Percentiles rank a stretch among this genome's conserved stretches.
Conservation (phyloP, 495 filamentous ascomycete species). For the Penicillium waksmanii region DNA sequence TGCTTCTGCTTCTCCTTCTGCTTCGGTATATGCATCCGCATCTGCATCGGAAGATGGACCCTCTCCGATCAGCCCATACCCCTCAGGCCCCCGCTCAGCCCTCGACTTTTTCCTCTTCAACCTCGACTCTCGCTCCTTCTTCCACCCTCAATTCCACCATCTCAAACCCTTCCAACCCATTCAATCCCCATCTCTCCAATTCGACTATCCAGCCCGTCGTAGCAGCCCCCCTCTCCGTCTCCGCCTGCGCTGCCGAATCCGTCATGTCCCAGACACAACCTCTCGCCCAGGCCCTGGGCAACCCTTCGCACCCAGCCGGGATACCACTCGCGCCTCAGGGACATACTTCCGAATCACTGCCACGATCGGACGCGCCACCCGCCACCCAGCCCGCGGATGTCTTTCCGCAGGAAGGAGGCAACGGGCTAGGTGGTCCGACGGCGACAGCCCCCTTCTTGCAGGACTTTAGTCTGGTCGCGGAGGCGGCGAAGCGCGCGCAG, state of each 20-base stretch:
- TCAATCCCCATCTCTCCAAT: conserved; percentile 15
- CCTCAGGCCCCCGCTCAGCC: conserved; percentile 20
- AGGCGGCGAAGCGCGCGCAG: conserved; percentile 91
- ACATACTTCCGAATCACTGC: conserved; percentile 10
- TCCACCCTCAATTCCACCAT: conserved; percentile 14
- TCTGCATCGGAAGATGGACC: conserved; percentile 18
- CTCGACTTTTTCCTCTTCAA: conserved; percentile 20
- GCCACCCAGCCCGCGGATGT: conserved; percentile 21
- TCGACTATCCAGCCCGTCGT: conserved; percentile 18
- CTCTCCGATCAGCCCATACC: conserved; percentile 23
- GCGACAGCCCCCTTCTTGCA: conserved; percentile 66
- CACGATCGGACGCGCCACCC: conserved; percentile 19
- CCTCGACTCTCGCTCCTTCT: conserved; percentile 17
- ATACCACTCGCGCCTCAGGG: conserved; percentile 18
- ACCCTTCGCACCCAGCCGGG: conserved; percentile 9
- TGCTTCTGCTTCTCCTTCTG: too few relatives aligned
- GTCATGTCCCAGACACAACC: conserved; percentile 24
- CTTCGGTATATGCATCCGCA: too few relatives aligned
- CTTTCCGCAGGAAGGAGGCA: conserved; percentile 39
- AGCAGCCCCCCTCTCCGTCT: conserved; percentile 16
- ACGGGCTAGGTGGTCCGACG: conserved; percentile 49
- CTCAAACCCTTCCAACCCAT: conserved; percentile 16
- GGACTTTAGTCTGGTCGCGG: conserved; percentile 87
- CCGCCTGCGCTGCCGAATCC: conserved; percentile 18
- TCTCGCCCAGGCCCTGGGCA: conserved; percentile 19